Conservation (phyloP, 2,329 filamentous ascomycete genomes). For the Huntiella decipiens region DNA sequence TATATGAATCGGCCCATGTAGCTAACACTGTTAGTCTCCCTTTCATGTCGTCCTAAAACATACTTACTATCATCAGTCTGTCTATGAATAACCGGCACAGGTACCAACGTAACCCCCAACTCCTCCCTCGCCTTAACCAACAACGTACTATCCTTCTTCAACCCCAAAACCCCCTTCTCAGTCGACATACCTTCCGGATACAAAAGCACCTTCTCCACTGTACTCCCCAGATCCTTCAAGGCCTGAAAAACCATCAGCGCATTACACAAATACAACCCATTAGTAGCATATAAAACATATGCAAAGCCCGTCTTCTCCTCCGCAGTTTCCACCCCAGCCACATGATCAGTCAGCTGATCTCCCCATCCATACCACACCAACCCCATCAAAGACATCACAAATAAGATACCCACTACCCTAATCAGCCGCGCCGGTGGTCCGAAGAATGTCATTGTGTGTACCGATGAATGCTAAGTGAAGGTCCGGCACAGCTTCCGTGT, state of each 20-base stretch:
- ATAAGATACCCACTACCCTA: neutral
- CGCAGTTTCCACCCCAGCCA: too few species aligned
- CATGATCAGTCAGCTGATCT: neutral
- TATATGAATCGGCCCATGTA: slow-evolving; percentile 47
- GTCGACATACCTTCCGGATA: slow-evolving; percentile 22
- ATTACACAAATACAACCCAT: slow-evolving; percentile 29
- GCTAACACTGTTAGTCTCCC: slow-evolving; percentile 14
- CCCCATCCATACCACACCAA: neutral
- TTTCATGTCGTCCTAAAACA: neutral
- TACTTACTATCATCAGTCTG: slow-evolving; percentile 18
- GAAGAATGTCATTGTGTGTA: too few species aligned
- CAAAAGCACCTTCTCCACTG: slow-evolving; percentile 26
- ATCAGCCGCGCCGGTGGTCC: too few species aligned
- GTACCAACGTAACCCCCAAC: slow-evolving; percentile 25
- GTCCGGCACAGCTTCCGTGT: too few species aligned
- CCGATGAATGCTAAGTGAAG: too few species aligned
- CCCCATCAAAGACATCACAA: neutral
- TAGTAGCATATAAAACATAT: slow-evolving; percentile 30
- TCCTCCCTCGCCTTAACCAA: slow-evolving; percentile 24
- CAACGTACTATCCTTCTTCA: slow-evolving; percentile 17
- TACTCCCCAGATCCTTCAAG: slow-evolving; percentile 22
- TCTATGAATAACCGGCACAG: slow-evolving; percentile 21
- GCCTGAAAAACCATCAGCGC: slow-evolving; percentile 31
- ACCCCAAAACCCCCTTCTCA: slow-evolving; percentile 14
- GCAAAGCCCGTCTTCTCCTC: slow-evolving; percentile 22